Conservation (phyloP, 495 filamentous ascomycete species). For the Rostrohypoxylon terebratum region DNA sequence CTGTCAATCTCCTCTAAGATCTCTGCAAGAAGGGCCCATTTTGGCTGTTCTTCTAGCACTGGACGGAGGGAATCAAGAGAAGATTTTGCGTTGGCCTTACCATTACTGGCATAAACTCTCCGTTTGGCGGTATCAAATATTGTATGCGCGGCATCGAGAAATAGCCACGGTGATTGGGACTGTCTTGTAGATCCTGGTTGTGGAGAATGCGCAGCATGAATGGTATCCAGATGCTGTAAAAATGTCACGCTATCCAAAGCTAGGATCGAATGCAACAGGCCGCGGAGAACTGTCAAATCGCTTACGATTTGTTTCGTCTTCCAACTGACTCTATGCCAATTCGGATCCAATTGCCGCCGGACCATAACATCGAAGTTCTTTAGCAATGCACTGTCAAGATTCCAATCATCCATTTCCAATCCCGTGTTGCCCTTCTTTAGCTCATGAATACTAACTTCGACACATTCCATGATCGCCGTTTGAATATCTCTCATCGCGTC, state of each 20-base stretch:
- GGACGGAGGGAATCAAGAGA: constrained; percentile 77
- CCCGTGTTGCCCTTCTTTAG: constrained; percentile 89
- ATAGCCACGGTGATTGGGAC: constrained; percentile 95
- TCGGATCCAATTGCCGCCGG: constrained; percentile 89
- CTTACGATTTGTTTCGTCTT: constrained; percentile 93
- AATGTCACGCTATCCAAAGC: constrained; percentile 93
- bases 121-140: constrained; percentile 92
- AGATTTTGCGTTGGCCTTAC: constrained; percentile 55
- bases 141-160: constrained; percentile 92
- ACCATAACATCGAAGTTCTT: constrained; percentile 92
- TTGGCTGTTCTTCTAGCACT: constrained; percentile 93
- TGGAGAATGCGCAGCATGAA: constrained; percentile 89
- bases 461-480: constrained; percentile 93
- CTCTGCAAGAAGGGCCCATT: constrained; percentile 89
- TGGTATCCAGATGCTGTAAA: constrained; percentile 91
- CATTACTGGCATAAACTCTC: constrained; percentile 77
- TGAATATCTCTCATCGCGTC: constrained; percentile 93
- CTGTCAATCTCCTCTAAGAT: constrained; percentile 93
- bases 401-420: constrained; percentile 98
- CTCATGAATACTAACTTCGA: constrained; percentile 92
- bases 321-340: constrained; percentile 97
- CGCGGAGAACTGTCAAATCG: constrained; percentile 85
- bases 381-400: constrained; percentile 91
- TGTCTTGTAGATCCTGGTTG: constrained; percentile 88
- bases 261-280: constrained; percentile 86